Evolutionary conservation across 2,329 filamentous ascomycete species (phyloP).

Genomic region (Ophiostoma sp.): DNA sequence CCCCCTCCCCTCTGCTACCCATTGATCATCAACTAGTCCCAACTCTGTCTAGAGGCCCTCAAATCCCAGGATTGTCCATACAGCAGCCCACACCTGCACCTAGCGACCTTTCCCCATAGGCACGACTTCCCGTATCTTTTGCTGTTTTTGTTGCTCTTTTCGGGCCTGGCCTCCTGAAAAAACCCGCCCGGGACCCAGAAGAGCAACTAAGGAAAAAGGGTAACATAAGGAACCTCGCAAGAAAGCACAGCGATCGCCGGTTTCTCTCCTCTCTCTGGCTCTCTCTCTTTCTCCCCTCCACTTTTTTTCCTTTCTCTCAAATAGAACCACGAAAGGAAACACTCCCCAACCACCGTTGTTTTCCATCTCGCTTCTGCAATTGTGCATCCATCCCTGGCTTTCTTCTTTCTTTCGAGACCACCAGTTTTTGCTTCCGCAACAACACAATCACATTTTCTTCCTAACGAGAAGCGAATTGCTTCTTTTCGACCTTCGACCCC

Average conservation of each 20-base stretch:
- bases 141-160: neutral
- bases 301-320: slow-evolving; percentile 22
- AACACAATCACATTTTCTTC: neutral
- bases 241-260: slow-evolving; percentile 24
- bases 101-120: slow-evolving; percentile 31
- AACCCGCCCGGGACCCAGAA: slow-evolving; percentile 5
- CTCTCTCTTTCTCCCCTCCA: slow-evolving; percentile 20
- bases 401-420: slow-evolving; percentile 13
- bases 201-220: slow-evolving; percentile 1
- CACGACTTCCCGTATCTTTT: slow-evolving; percentile 26
- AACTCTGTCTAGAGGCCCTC: slow-evolving; percentile 29
- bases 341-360: slow-evolving; percentile 27
- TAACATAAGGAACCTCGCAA: slow-evolving; percentile 24
- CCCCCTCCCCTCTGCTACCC: slow-evolving; percentile 14
- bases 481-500: neutral
- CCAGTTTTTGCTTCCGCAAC: neutral
- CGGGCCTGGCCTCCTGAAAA: slow-evolving; percentile 17
- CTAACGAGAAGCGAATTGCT: neutral
- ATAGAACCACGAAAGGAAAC: slow-evolving; percentile 14
- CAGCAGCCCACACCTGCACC: slow-evolving; percentile 24
- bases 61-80: slow-evolving; percentile 23
- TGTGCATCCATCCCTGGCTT: slow-evolving; percentile 15
- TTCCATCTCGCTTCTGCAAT: slow-evolving; percentile 20
- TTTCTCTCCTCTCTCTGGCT: slow-evolving; percentile 18
- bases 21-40: slow-evolving; percentile 32